Percentiles rank a stretch among this genome's conserved stretches.
phyloP scores from a whole-genome alignment of 2,329 filamentous ascomycete species.

The Chaetoscypha palmicola region DNA sequence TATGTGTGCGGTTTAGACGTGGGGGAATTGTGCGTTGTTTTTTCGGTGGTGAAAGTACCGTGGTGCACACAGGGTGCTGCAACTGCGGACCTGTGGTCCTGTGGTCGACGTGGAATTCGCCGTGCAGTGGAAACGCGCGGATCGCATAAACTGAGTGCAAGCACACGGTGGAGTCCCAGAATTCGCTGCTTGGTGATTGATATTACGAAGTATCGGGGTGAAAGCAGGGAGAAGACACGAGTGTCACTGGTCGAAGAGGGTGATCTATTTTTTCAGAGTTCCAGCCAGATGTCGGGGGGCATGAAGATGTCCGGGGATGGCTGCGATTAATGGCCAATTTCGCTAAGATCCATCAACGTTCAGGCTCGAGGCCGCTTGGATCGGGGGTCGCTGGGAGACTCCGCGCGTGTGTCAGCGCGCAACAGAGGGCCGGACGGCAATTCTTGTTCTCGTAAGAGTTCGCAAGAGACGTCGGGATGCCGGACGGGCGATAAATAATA shows the following conservation, averaged over 20 bases:
- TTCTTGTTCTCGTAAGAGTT: too few relatives aligned
- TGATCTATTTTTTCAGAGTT: not conserved
- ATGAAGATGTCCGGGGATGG: constrained; percentile 2
- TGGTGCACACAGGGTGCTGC: constrained; percentile 6
- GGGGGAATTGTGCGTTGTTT: not conserved
- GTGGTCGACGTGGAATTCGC: constrained; percentile 14
- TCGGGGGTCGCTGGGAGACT: not conserved
- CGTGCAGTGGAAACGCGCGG: constrained; percentile 16
- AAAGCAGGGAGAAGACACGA: too few relatives aligned
- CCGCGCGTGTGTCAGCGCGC: not conserved
- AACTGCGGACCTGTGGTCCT: constrained; percentile 8
- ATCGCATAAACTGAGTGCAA: constrained; percentile 19
- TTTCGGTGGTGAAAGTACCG: not conserved
- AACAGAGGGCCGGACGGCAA: too few relatives aligned
- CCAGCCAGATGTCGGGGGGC: constrained; percentile 1
- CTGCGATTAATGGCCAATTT: constrained; percentile 8
- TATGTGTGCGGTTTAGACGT: constrained; percentile 1
- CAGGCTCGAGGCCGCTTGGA: not conserved
- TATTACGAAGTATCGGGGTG: too few relatives aligned
- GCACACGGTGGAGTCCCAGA: constrained; percentile 16
- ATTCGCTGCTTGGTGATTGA: too few relatives aligned
- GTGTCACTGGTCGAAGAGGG: constrained; percentile 1
- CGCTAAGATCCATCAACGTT: constrained; percentile 1
- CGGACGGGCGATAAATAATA: too few relatives aligned
- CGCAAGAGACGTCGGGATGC: too few relatives aligned